A percentile compares a stretch with the other conserved stretches of the same genome.
Conservation (phyloP, 2,329 filamentous ascomycete species). For the Ophiosphaerella narmari region DNA sequence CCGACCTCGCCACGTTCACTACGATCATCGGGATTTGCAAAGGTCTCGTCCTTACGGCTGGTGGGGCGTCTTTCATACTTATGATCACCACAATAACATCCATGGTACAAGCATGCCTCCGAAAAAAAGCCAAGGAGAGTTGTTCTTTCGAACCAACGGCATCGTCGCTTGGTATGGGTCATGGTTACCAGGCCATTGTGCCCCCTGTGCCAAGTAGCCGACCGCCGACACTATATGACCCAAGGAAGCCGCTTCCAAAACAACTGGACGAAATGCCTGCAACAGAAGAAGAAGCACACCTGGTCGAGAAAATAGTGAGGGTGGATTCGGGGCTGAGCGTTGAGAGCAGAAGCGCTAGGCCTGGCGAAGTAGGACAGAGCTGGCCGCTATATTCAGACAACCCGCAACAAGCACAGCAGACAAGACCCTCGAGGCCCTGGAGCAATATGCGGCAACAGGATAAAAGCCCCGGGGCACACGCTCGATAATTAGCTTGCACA, state of each 20-base stretch:
- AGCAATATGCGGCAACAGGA: slow-evolving; percentile 23
- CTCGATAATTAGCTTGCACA: neutral
- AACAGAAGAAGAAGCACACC: slow-evolving; percentile 17
- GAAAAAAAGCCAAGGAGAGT: slow-evolving; percentile 18
- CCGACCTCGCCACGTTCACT: slow-evolving; percentile 22
- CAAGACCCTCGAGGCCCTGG: slow-evolving; percentile 34
- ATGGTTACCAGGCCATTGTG: slow-evolving; percentile 23
- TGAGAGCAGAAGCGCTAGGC: slow-evolving; percentile 3
- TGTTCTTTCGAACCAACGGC: slow-evolving; percentile 39
- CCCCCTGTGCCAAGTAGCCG: slow-evolving; percentile 16
- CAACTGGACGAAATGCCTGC: slow-evolving; percentile 3
- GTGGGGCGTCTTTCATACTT: slow-evolving; percentile 21
- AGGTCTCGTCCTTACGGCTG: slow-evolving; percentile 22
- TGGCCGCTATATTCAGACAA: slow-evolving; percentile 24
- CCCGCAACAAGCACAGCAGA: slow-evolving; percentile 16
- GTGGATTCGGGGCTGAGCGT: slow-evolving; percentile 23
- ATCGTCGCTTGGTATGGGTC: slow-evolving; percentile 34
- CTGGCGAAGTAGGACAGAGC: slow-evolving; percentile 13
- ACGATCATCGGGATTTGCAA: slow-evolving; percentile 28
- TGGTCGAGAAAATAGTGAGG: slow-evolving; percentile 8
- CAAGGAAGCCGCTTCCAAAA: slow-evolving; percentile 13
- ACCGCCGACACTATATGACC: slow-evolving; percentile 34
- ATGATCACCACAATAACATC: slow-evolving; percentile 20
- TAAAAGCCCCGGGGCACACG: neutral
- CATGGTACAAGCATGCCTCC: slow-evolving; percentile 19